Evolutionary conservation across 257 asterid genomes (phyloP).

Genomic region (Cordia subcordata): DNA sequence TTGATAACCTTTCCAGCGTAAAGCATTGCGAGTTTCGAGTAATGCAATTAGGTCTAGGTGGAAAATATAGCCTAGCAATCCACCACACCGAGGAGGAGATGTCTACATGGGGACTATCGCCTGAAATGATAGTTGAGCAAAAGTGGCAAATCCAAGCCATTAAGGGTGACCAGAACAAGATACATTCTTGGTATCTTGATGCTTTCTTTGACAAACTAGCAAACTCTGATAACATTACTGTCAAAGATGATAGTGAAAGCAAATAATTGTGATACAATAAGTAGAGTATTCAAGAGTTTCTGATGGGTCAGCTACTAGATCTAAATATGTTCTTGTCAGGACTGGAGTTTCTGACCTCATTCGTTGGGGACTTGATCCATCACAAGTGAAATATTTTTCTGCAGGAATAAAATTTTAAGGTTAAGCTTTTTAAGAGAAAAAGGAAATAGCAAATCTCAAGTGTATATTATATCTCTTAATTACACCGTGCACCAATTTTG

Average conservation of each 20-base stretch:
- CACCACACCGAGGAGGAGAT: conserved; percentile 39
- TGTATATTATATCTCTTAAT: too few relatives aligned
- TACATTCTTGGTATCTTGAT: conserved; percentile 31
- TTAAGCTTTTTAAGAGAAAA: too few relatives aligned
- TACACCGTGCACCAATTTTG: too few relatives aligned
- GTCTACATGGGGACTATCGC: conserved; percentile 37
- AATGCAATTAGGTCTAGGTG: conserved; percentile 37
- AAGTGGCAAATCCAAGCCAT: conserved; percentile 32
- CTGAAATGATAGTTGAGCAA: conserved; percentile 38
- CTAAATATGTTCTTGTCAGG: too few relatives aligned
- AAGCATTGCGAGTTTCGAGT: conserved; percentile 40
- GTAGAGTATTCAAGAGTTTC: too few relatives aligned
- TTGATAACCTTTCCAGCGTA: conserved; percentile 28
- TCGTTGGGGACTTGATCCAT: too few relatives aligned
- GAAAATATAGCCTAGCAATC: conserved; percentile 41
- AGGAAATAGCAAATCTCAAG: too few relatives aligned
- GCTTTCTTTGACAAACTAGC: conserved; percentile 27
- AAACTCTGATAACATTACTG: conserved; percentile 25
- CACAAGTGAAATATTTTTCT: too few relatives aligned
- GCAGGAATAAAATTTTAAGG: too few relatives aligned
- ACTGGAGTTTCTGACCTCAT: too few relatives aligned
- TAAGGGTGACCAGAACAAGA: conserved; percentile 31
- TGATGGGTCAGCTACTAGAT: too few relatives aligned
- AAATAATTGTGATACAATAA: too few relatives aligned
- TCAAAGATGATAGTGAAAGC: conserved; percentile 13